Evolutionary conservation across 768 basidiomycete genomes (phyloP).

Genomic region (Candolleomyces efflorescens): DNA sequence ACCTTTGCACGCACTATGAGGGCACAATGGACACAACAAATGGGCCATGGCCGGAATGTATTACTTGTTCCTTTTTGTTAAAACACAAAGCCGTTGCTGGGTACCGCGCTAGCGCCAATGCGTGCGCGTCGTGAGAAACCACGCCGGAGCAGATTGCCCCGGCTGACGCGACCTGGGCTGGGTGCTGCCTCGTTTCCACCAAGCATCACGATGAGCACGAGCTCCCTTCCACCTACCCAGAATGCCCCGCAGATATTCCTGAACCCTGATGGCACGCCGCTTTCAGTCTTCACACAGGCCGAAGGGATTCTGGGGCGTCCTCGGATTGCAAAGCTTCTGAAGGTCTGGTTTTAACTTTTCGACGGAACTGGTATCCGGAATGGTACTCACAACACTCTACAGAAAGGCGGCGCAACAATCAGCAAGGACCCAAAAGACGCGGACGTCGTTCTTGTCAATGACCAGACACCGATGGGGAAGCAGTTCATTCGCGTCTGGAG

Average conservation of each 20-base stretch:
- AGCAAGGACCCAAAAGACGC: conserved; percentile 48
- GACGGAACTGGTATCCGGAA: not conserved
- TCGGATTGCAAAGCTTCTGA: conserved; percentile 45
- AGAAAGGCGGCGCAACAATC: conserved; percentile 57
- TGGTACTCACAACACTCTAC: conserved; percentile 5
- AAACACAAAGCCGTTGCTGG: too few relatives aligned
- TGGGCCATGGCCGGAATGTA: too few relatives aligned
- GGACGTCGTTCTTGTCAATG: conserved; percentile 56
- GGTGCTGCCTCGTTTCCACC: not conserved
- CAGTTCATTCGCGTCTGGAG: conserved; percentile 59
- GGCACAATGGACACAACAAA: too few relatives aligned
- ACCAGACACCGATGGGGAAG: conserved; percentile 45
- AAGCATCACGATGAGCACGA: conserved; percentile 6
- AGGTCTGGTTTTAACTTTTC: conserved; percentile 34
- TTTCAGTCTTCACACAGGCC: conserved; percentile 56
- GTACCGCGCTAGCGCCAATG: too few relatives aligned
- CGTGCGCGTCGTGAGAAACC: too few relatives aligned
- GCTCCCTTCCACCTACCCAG: conserved; percentile 6
- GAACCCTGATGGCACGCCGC: conserved; percentile 33
- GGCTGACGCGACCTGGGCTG: not conserved
- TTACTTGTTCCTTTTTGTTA: too few relatives aligned
- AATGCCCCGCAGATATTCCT: conserved; percentile 28
- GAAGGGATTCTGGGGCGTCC: conserved; percentile 46
- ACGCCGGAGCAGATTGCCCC: not conserved
- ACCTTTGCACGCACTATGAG: not conserved